Base-by-base conservation (phyloP, 208 protist species). In the Trypanosoma mega region DNA sequence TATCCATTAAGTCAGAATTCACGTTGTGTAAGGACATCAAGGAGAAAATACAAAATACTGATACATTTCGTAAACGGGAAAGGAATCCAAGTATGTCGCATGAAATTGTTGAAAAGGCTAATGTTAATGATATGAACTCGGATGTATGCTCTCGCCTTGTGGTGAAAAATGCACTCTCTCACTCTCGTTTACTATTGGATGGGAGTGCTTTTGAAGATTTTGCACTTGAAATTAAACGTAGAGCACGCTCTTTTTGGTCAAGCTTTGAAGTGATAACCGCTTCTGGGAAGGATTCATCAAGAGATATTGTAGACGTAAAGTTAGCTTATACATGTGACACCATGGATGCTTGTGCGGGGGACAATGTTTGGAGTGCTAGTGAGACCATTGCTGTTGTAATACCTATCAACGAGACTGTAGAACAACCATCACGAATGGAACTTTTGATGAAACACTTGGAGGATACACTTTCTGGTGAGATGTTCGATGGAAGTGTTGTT, bases 401-500 rank as follows among this genome's bases (percentile, higher is more conserved):
- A 53, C 50, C 68, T 21, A 43, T 39, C 21, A 37, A 57, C 30
- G 37, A 45, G 11, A 34, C n/a, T 37, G 33, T n/a, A 18, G 21
- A 23, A 50, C 50, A 58, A 12, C 58, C 63, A 16, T 60, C 59
- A 14, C 72, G 83, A 26, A 47, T 67, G 9, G 39, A 33, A 48
- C 59, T 90, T 21, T 57, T 90, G 18, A 77, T 85, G 20, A 50
- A 65, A 36, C 79, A 90, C 47, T 67, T 90, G 57, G 68, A 76
- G 55, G 83, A 90, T 36, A 51, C 66, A 5, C 53, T 90, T 33
- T 85, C 72, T 27, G 83, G 83, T 3, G 73, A 72, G 33, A 57
- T 87, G 14, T 90, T 90, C 56, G 83, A 90, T 58, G 79, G 79
- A 12, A 85, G 77, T 62, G 68, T 85, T 34, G 62, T 90, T 16